A percentile compares a stretch with the other conserved stretches of the same genome.
Conservation (phyloP, 371 early-diverging fungal species). For the Mortierella sp. region DNA sequence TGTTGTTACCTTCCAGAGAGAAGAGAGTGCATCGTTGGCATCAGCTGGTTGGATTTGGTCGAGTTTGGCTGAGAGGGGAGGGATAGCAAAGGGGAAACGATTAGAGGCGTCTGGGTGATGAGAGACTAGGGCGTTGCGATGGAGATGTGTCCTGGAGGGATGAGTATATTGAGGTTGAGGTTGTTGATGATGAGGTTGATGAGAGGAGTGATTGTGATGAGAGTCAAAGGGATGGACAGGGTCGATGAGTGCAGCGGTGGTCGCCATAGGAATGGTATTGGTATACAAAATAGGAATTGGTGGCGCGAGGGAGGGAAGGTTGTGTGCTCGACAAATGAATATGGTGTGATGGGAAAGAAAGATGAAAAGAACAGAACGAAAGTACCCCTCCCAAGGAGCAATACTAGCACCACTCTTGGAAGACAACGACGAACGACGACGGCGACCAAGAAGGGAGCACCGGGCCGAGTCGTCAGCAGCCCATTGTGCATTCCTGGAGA, state of each 20-base stretch:
- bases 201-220: background rate
- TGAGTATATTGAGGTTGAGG: background rate
- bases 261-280: background rate
- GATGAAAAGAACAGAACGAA: background rate
- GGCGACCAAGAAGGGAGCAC: too few species aligned
- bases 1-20: slow-evolving; percentile 40
- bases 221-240: background rate
- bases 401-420: too few species aligned
- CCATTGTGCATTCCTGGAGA: too few species aligned
- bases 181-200: too few species aligned
- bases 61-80: slow-evolving; percentile 32
- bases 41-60: slow-evolving; percentile 15
- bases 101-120: slow-evolving; percentile 37
- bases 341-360: background rate
- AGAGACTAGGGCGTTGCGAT: slow-evolving; percentile 13
- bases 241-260: background rate
- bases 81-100: slow-evolving; percentile 33
- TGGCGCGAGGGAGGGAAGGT: background rate
- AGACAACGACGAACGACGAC: too few species aligned
- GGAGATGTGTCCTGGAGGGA: background rate
- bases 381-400: too few species aligned
- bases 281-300: too few species aligned
- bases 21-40: slow-evolving; percentile 33
- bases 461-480: too few species aligned
- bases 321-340: background rate